Percentiles rank a stretch among this genome's conserved stretches.
phyloP scores from a whole-genome alignment of 176 grass and related monocot species.

The Phyllostachys edulis region DNA sequence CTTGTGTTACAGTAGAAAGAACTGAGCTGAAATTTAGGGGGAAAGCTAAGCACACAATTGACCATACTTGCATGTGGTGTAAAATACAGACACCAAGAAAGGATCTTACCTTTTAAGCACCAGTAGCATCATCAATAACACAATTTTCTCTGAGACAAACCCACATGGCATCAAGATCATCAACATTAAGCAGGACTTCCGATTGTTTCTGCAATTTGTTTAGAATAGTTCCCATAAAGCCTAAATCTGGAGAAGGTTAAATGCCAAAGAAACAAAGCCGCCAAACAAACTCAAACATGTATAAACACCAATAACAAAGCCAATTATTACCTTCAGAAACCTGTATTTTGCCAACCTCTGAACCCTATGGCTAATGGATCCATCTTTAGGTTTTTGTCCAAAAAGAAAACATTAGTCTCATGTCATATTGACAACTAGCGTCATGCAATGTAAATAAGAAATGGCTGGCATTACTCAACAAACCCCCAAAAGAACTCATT shows the following conservation, averaged over 20 bases:
- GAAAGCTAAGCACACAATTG: no score
- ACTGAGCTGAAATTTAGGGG: no score
- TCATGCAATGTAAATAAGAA: neutral
- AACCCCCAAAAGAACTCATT: neutral
- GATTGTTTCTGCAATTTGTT: conserved; percentile 90
- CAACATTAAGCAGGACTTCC: conserved; percentile 90
- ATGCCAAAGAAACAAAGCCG: neutral
- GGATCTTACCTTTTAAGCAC: conserved; percentile 80
- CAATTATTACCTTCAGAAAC: conserved; percentile 79
- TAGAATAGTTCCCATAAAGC: conserved; percentile 23
- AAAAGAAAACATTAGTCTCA: conserved; percentile 25
- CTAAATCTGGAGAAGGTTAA: neutral
- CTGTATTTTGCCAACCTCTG: conserved; percentile 94
- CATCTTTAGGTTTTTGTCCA: conserved; percentile 88
- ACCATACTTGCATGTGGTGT: neutral
- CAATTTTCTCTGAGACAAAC: conserved; percentile 98
- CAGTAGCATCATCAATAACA: conserved; percentile 92
- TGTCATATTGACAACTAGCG: neutral
- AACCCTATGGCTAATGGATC: conserved; percentile 96
- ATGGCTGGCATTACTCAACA: neutral
- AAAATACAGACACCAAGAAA: conserved; percentile 2
- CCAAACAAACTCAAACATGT: neutral
- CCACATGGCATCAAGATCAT: conserved; percentile 99
- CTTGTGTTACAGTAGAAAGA: no score
- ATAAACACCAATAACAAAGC: neutral